Evolutionary conservation across 2,329 filamentous ascomycete genomes (phyloP), one percentile per base, ranked within the genome.

Genomic region (Exophiala sp.): DNA sequence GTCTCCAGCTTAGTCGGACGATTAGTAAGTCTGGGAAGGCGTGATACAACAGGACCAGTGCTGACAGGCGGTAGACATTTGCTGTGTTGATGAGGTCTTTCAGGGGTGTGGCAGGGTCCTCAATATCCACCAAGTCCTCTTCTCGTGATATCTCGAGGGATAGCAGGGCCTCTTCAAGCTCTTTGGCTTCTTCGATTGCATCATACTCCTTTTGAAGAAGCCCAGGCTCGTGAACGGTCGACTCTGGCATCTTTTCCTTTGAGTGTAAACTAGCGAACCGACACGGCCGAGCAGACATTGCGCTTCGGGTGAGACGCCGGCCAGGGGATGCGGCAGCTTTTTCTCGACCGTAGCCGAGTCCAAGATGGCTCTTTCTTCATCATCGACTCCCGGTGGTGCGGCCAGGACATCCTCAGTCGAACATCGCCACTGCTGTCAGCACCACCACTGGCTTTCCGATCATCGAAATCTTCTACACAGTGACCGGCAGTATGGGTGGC

Each of bases 391-490:
- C 16, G 16, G 16, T 18, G 16, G 16, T 18, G 16, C 16, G 16
- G 16, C 16, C 16, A 18, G 16, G 16, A 18, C 16, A 18, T 18
- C 16, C 16, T 18, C 16, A 18, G 16, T 18, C 16, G 16, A 18
- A 75, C 39, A 52, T 75, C 2, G 62, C 71, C 2, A 63, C 63
- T 2, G 72, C 65, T n/a, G 59, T 78, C 3, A 56, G 66, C 2
- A 69, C 73, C 0, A 60, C 69, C 1, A 79, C 75, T 9, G 69
- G 73, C 0, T 78, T 74, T 43, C 73, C 78, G 5, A 72, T 79
- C 62, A 72, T 77, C 62, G 72, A 79, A 36, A 75, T 79, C 33
- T 79, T 83, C 51, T 66, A 68, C 44, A 63, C 75, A 50, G 74
- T 74, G 10, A 77, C 75, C 1, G 61, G 65, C 16, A 76, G 71